Conservation (phyloP, 208 protist species). For the Wallacemonas rigidus region DNA sequence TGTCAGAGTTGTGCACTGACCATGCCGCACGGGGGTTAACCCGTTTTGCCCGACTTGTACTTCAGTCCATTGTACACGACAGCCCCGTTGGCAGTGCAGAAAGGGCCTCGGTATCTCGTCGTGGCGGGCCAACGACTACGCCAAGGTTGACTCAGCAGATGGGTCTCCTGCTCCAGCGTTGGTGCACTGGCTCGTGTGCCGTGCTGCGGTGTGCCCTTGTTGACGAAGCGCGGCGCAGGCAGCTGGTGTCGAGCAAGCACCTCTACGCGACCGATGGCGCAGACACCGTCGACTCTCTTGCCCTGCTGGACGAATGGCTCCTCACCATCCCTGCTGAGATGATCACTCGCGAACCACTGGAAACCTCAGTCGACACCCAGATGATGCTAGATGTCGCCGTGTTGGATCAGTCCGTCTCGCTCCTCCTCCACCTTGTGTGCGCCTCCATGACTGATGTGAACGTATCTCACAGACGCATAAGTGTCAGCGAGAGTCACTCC, state of each 20-base stretch:
- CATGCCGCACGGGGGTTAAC: background rate
- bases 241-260: background rate
- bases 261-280: background rate
- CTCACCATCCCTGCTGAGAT: constrained; percentile 5
- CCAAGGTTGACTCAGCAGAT: background rate
- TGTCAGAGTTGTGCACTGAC: background rate
- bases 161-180: background rate
- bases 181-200: background rate
- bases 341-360: background rate
- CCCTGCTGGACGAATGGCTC: background rate
- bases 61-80: background rate
- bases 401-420: background rate
- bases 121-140: too few species aligned
- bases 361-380: background rate
- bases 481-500: too few species aligned
- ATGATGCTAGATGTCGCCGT: background rate
- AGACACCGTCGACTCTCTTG: background rate
- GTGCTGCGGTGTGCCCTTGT: background rate
- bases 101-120: too few species aligned
- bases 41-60: background rate
- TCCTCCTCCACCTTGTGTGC: background rate
- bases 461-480: too few species aligned
- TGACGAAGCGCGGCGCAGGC: background rate
- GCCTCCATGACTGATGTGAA: too few species aligned
- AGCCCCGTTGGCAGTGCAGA: background rate